A percentile compares a stretch with the other conserved stretches of the same genome.
These are phyloP conservation scores for Cylindrodendrum hubeiense DNA, from an alignment of 2,329 filamentous ascomycete species.

Conservation along the genomic window DNA sequence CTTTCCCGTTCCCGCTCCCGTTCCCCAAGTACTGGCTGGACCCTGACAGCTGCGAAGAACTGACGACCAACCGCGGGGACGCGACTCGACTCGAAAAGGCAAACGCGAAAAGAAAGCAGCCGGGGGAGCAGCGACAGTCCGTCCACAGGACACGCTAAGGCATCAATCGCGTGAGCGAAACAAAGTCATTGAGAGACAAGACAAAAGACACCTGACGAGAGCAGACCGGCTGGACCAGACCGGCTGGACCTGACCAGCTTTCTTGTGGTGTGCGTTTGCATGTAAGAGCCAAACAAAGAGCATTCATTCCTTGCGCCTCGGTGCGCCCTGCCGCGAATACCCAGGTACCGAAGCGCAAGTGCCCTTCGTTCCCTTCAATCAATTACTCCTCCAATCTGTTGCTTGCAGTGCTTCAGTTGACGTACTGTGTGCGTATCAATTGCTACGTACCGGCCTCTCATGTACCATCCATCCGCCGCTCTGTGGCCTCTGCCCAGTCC, in stretches of 20 bases:
- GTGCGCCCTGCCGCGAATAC: background rate
- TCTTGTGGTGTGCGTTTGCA: constrained; percentile 15
- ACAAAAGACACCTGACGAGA: constrained; percentile 11
- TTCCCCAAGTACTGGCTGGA: constrained; percentile 30
- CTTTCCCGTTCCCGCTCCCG: constrained; percentile 38
- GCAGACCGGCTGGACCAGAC: background rate
- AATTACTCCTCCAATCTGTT: constrained; percentile 6
- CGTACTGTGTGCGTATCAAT: constrained; percentile 18
- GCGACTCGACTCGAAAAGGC: constrained; percentile 35
- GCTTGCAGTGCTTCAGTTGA: constrained; percentile 18
- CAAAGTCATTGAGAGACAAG: constrained; percentile 11
- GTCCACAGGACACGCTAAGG: constrained; percentile 4
- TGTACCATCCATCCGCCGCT: background rate
- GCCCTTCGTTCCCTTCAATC: background rate
- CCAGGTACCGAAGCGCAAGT: background rate
- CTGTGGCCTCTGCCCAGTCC: background rate
- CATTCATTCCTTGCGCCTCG: constrained; percentile 12
- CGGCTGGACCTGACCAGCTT: background rate
- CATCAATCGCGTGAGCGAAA: constrained; percentile 10
- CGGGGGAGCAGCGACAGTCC: constrained; percentile 22
- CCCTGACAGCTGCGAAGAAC: constrained; percentile 35
- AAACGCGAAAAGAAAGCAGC: constrained; percentile 36
- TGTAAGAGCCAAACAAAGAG: constrained; percentile 18
- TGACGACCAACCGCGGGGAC: constrained; percentile 37
- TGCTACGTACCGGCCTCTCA: background rate